Evolutionary conservation across 2,329 filamentous ascomycete species (phyloP), one percentile per base, ranked within the genome.

Genomic region (Fusarium oligoseptatum): DNA sequence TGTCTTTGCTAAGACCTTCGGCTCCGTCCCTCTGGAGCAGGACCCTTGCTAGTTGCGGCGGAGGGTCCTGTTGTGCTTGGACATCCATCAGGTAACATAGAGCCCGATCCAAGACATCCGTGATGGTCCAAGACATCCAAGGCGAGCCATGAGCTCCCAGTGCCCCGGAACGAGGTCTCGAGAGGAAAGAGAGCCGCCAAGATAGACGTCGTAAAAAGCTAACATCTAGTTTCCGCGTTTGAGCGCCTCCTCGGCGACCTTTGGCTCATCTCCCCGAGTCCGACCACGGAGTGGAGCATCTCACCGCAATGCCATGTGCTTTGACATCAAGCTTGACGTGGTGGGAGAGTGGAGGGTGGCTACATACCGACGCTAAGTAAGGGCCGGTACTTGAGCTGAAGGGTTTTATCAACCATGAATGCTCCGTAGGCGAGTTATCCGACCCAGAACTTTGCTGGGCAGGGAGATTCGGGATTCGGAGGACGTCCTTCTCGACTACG

Each of bases 351-450:
- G 34, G 56, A 60, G 43, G 43, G 37, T 62, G 45, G 29, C n/a
- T 57, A 37, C 60, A 66, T 70, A 66, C 68, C 68, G 61, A 60
- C 68, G 67, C 68, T 67, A 71, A 67, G 22, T 48, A 32, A n/a
- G 41, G 45, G 48, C 34, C 22, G 34, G 60, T 55, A 64, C 45
- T 64, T 63, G 60, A 63, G 32, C 22, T 50, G 60, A 63, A 37
- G 20, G 29, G 55, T 27, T 29, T 58, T 58, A 6, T 9, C 15
- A 29, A n/a, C 17, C 27, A 17, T 11, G 24, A 29, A 22, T 39
- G 27, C 3, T 41, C 20, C 34, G 58, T 45, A 45, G 39, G 39
- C 58, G 58, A 34, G 58, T 17, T 61, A 61, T 24, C 37, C 58
- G 39, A 34, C 39, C 27, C 39, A 43, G 43, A 15, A 12, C 22